Conservation (phyloP, 2,329 filamentous ascomycete genomes). For the Colletotrichum tanaceti region DNA sequence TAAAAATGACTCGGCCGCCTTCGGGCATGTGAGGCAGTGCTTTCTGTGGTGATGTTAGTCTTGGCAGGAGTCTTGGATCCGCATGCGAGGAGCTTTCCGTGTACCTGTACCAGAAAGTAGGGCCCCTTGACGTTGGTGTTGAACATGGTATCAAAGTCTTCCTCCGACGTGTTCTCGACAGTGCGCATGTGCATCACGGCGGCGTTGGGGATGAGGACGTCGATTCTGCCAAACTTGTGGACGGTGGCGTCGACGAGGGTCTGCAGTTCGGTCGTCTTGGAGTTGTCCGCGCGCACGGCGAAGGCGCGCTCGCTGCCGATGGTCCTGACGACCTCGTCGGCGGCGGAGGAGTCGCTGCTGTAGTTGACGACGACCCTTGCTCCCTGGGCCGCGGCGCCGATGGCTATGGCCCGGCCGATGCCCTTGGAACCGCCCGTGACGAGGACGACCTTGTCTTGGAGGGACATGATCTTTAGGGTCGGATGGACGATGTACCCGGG, state of each 20-base stretch:
- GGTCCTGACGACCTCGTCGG: conserved; percentile 58
- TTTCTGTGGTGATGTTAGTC: conserved; percentile 52
- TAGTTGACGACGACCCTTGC: conserved; percentile 71
- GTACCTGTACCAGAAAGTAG: conserved; percentile 62
- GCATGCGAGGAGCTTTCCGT: background rate
- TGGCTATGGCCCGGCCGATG: conserved; percentile 69
- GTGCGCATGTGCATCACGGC: conserved; percentile 63
- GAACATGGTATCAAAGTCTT: conserved; percentile 62
- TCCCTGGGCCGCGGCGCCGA: conserved; percentile 66
- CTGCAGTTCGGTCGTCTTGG: conserved; percentile 58
- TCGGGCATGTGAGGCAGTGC: conserved; percentile 62
- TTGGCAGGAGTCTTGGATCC: background rate
- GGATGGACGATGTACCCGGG: too few relatives aligned
- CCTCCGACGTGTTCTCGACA: conserved; percentile 61
- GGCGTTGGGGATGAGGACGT: conserved; percentile 69
- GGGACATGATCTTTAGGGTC: conserved; percentile 43
- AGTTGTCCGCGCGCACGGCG: conserved; percentile 67
- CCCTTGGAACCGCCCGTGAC: conserved; percentile 69
- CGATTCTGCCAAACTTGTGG: conserved; percentile 64
- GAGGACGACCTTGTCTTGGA: conserved; percentile 57
- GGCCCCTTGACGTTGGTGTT: conserved; percentile 68
- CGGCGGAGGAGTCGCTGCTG: conserved; percentile 57
- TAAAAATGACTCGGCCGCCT: conserved; percentile 62
- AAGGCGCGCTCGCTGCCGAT: conserved; percentile 61
- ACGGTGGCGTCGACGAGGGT: conserved; percentile 62